Percentiles rank a stretch among this genome's conserved stretches.
Conservation (phyloP, 179 eudicot genomes). For the Nepenthes alata region DNA sequence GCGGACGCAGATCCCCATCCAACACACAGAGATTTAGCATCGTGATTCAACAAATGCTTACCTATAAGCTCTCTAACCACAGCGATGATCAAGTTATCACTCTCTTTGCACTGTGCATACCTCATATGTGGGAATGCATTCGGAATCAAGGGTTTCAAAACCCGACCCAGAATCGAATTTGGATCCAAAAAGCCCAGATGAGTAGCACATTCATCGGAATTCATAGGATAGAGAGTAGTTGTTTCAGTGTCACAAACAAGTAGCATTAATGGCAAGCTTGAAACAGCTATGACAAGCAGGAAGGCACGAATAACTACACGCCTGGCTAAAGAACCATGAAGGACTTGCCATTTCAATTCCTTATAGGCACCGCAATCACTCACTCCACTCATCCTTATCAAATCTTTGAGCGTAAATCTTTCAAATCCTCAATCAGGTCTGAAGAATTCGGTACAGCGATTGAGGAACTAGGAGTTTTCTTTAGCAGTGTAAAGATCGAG, state of each 20-base stretch:
- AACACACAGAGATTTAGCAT: conserved; percentile 51
- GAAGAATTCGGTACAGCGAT: background rate
- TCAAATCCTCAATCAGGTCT: background rate
- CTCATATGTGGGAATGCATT: conserved; percentile 19
- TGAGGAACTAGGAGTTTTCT: conserved; percentile 1
- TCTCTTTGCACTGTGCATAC: conserved; percentile 18
- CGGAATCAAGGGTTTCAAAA: conserved; percentile 21
- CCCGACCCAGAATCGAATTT: conserved; percentile 21
- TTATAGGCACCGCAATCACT: conserved; percentile 30
- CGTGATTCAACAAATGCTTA: conserved; percentile 36
- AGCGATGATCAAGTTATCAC: conserved; percentile 32
- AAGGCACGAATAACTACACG: conserved; percentile 38
- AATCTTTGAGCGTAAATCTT: conserved; percentile 2
- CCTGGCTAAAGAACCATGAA: conserved; percentile 50
- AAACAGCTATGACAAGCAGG: conserved; percentile 37
- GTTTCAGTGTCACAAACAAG: conserved; percentile 33
- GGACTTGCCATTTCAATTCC: conserved; percentile 53
- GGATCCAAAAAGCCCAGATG: conserved; percentile 17
- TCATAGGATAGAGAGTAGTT: conserved; percentile 17
- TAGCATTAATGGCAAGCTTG: conserved; percentile 41
- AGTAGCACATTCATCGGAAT: conserved; percentile 29
- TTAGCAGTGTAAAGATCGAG: conserved; percentile 3
- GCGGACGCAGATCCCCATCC: conserved; percentile 49
- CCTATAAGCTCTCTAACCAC: conserved; percentile 56
- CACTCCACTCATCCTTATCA: conserved; percentile 12